Conservation (phyloP, 352 stramenopile genomes). For the Phytophthora kernoviae region DNA sequence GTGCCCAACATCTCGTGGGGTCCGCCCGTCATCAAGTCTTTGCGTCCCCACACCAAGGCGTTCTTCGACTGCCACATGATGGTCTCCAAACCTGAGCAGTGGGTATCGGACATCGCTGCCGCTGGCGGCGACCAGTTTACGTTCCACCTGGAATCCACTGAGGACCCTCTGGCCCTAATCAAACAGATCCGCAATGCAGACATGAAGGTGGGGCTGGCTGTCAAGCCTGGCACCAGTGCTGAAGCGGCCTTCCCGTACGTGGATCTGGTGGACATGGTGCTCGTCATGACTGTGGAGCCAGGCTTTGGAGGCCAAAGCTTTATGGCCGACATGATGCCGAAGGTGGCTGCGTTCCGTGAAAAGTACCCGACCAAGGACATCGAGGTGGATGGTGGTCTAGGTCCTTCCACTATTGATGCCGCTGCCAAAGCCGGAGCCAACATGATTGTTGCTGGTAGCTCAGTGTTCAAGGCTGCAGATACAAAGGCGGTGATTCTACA, state of each 20-base stretch:
- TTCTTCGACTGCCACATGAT: conserved; percentile 99
- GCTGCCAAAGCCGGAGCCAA: conserved; percentile 96
- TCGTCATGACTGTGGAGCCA: conserved; percentile 99
- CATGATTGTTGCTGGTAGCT: conserved; percentile 96
- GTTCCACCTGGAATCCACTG: conserved; percentile 94
- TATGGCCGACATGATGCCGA: conserved; percentile 96
- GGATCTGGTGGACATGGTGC: conserved; percentile 93
- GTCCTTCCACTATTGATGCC: conserved; percentile 92
- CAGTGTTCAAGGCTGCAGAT: conserved; percentile 89
- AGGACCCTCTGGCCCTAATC: conserved; percentile 74
- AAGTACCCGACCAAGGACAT: conserved; percentile 96
- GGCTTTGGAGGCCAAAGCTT: conserved; percentile 98
- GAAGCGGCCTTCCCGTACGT: conserved; percentile 86
- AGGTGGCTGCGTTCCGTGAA: conserved; percentile 89
- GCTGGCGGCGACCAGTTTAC: conserved; percentile 96
- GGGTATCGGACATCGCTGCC: conserved; percentile 95
- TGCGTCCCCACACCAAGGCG: conserved; percentile 84
- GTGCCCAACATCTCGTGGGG: conserved; percentile 98
- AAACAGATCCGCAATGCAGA: conserved; percentile 81
- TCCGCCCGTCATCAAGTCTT: conserved; percentile 94
- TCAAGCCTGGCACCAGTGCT: conserved; percentile 95
- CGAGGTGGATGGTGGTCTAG: conserved; percentile 97
- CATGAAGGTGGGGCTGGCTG: conserved; percentile 96
- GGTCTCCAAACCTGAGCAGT: conserved; percentile 95
- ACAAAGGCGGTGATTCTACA: conserved; percentile 73